phyloP scores from a whole-genome alignment of 192 early-diverging fungal species.

The Umbelopsis vinacea region DNA sequence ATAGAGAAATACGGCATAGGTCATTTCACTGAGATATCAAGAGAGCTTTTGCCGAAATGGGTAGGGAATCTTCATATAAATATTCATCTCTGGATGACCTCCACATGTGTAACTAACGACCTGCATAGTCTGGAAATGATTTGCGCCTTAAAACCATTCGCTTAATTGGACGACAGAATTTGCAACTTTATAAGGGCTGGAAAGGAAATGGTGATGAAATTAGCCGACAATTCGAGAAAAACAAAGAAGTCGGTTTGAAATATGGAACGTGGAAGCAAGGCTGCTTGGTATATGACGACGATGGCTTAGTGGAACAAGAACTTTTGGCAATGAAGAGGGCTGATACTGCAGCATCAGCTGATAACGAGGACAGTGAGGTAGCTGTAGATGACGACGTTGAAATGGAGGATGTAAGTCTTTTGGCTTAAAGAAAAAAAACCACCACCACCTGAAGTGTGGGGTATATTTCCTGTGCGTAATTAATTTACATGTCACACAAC shows the following conservation, averaged over 20 bases:
- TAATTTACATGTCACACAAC: background rate
- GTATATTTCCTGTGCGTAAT: background rate
- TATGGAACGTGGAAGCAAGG: slow-evolving; percentile 81
- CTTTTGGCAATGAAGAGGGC: slow-evolving; percentile 38
- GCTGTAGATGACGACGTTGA: slow-evolving; percentile 35
- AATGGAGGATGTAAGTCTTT: slow-evolving; percentile 18
- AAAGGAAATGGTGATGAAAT: slow-evolving; percentile 74
- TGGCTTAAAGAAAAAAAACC: background rate
- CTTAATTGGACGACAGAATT: slow-evolving; percentile 84
- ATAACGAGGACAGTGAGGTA: slow-evolving; percentile 11
- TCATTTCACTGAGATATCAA: slow-evolving; percentile 86
- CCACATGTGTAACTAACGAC: background rate
- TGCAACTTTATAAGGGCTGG: slow-evolving; percentile 88
- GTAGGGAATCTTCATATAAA: slow-evolving; percentile 40
- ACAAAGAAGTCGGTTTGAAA: slow-evolving; percentile 80
- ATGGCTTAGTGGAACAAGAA: slow-evolving; percentile 69
- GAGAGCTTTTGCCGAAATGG: slow-evolving; percentile 77
- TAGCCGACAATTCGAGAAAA: slow-evolving; percentile 72
- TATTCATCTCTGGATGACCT: background rate
- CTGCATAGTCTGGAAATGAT: slow-evolving; percentile 67
- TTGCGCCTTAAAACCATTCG: slow-evolving; percentile 84
- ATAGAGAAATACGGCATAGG: slow-evolving; percentile 86
- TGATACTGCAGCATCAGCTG: slow-evolving; percentile 4
- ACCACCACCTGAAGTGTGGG: background rate
- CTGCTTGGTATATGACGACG: slow-evolving; percentile 82